Base-by-base conservation (phyloP, 2,329 filamentous ascomycete species). In the Fusarium sterilihyphosum region DNA sequence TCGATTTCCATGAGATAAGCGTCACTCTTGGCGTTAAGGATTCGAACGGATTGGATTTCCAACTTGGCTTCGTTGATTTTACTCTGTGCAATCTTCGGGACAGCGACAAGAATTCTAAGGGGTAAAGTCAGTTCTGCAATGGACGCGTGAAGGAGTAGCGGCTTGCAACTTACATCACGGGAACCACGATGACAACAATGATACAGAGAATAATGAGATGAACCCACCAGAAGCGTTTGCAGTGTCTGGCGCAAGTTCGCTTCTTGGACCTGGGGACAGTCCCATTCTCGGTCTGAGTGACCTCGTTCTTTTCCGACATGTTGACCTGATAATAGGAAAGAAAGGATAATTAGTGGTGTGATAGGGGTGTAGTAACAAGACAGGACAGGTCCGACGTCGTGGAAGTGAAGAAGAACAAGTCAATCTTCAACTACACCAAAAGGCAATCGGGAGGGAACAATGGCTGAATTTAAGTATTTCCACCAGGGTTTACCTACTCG, bases 161-260 rank as follows among this genome's bases (percentile, higher is more conserved):
- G 26, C 49, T 35, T 49, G 50, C 49, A 35, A 87, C 89, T 87
- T 84, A 92, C 90, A 92, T 81, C 44, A 91, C 83, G 44, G 88
- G 84, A 24, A 92, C 86, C 43, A 90, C 83, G 20, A 92, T 81
- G 40, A 90, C 84, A 49, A 87, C 80, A 50, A 90, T 81, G 69
- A 85, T 73, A 65, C 87, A 78, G 59, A 90, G 79, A 22, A 85
- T 79, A 66, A 92, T 82, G 67, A 91, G 79, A 75, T 91, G 86
- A 71, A 86, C 77, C 90, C 90, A 92, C 91, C 90, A 92, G 76
- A 88, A 91, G 74, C 83, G 85, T 78, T 82, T 85, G 79, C 86
- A 87, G 78, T 90, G 88, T 53, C 84, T 82, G 63, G 82, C 82
- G 73, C 83, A 82, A 37, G 80, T 80, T 67, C 83, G 81, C 72